phyloP scores from a whole-genome alignment of 345 rosid genomes.

The Eucalyptus shirleyi region DNA sequence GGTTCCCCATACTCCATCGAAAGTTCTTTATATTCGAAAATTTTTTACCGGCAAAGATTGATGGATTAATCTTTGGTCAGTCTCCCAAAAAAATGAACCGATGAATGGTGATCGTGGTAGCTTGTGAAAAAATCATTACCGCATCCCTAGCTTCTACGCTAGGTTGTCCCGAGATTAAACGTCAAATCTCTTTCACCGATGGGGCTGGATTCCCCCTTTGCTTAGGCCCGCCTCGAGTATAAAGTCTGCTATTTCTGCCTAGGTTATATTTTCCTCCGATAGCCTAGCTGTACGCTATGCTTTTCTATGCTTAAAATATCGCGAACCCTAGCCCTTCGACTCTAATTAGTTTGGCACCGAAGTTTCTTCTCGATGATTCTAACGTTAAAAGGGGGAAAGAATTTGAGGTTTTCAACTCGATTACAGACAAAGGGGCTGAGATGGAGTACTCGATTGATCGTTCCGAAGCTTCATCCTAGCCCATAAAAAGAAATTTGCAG shows the following conservation, averaged over 20 bases:
- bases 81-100: background rate
- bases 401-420: background rate
- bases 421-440: background rate
- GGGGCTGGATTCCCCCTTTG: background rate
- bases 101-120: background rate
- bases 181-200: background rate
- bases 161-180: background rate
- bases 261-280: background rate
- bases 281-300: background rate
- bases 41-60: background rate
- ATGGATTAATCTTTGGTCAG: background rate
- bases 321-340: background rate
- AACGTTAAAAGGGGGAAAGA: background rate
- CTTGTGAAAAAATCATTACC: background rate
- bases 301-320: background rate
- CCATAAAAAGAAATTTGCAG: background rate
- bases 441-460: background rate
- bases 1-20: background rate
- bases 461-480: background rate
- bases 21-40: background rate
- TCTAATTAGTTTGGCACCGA: background rate
- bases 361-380: background rate
- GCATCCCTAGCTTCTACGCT: background rate
- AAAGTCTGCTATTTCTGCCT: background rate
- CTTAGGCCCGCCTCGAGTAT: background rate